A percentile compares a stretch with the other conserved stretches of the same genome.
phyloP scores from a whole-genome alignment of 352 stramenopile genomes.

The Phytophthora vignae region DNA sequence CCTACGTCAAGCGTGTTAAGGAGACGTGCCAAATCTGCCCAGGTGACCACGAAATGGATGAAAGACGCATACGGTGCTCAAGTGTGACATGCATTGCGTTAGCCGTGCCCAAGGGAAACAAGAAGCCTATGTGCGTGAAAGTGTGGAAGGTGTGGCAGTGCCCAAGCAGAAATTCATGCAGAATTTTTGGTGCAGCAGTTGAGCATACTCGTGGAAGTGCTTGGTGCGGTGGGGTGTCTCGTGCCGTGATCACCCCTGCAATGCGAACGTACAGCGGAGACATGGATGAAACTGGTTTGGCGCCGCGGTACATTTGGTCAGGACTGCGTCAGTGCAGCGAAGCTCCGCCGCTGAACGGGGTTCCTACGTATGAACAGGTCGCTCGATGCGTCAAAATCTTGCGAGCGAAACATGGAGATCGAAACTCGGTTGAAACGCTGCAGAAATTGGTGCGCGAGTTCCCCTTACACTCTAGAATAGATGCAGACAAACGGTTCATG shows the following conservation, averaged over 20 bases:
- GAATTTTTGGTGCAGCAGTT: background rate
- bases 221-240: background rate
- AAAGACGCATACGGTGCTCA: background rate
- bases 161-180: background rate
- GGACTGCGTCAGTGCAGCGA: background rate
- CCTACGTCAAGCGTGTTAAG: constrained; percentile 1
- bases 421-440: background rate
- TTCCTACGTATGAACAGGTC: constrained; percentile 5
- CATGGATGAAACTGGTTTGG: constrained; percentile 9
- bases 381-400: constrained; percentile 1
- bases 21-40: background rate
- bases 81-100: background rate
- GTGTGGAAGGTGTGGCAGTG: constrained; percentile 9
- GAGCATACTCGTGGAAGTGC: constrained; percentile 2
- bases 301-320: constrained; percentile 10
- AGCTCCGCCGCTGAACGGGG: constrained; percentile 1
- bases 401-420: background rate
- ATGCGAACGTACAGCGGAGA: constrained; percentile 8
- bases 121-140: background rate
- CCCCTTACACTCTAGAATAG: background rate
- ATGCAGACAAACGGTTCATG: background rate
- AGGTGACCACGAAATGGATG: background rate
- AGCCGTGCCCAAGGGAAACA: background rate
- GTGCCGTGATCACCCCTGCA: background rate
- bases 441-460: background rate